Evolutionary conservation across 768 basidiomycete genomes (phyloP).

Genomic region (Suillus americanus): DNA sequence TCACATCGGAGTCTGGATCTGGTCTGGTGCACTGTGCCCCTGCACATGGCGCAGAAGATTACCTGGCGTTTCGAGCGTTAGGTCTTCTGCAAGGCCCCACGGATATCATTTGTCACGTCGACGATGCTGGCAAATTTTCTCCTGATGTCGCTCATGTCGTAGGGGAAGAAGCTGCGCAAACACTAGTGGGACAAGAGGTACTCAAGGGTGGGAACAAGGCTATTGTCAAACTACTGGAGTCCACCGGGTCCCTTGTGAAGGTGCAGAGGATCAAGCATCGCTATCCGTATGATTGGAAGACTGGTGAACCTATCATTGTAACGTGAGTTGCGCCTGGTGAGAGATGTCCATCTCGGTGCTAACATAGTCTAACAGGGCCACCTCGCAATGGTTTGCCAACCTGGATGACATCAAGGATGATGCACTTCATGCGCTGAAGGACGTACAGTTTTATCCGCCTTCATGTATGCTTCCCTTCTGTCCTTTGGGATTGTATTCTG

Average conservation of each 20-base stretch:
- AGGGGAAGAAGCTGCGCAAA: slow-evolving; percentile 42
- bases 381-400: slow-evolving; percentile 98
- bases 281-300: slow-evolving; percentile 98
- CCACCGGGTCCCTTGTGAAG: slow-evolving; percentile 55
- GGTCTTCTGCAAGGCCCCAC: slow-evolving; percentile 42
- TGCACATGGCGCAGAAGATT: slow-evolving; percentile 93
- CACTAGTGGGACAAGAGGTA: slow-evolving; percentile 69
- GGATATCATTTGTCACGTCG: slow-evolving; percentile 78
- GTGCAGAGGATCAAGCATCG: slow-evolving; percentile 76
- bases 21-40: slow-evolving; percentile 96
- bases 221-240: slow-evolving; percentile 60
- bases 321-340: slow-evolving; percentile 50
- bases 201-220: slow-evolving; percentile 68
- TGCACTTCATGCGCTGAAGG: slow-evolving; percentile 66
- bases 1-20: slow-evolving; percentile 86
- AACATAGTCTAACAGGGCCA: slow-evolving; percentile 53
- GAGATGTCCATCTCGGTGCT: neutral
- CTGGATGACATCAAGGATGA: slow-evolving; percentile 78
- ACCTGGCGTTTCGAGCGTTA: slow-evolving; percentile 64
- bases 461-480: slow-evolving; percentile 49
- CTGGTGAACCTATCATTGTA: slow-evolving; percentile 87
- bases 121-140: slow-evolving; percentile 72
- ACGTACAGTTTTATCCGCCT: slow-evolving; percentile 75
- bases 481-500: neutral
- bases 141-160: slow-evolving; percentile 55